Evolutionary conservation across 352 stramenopile genomes (phyloP), one percentile per base, ranked within the genome.

Genomic region (Pythium pyrilobum): DNA sequence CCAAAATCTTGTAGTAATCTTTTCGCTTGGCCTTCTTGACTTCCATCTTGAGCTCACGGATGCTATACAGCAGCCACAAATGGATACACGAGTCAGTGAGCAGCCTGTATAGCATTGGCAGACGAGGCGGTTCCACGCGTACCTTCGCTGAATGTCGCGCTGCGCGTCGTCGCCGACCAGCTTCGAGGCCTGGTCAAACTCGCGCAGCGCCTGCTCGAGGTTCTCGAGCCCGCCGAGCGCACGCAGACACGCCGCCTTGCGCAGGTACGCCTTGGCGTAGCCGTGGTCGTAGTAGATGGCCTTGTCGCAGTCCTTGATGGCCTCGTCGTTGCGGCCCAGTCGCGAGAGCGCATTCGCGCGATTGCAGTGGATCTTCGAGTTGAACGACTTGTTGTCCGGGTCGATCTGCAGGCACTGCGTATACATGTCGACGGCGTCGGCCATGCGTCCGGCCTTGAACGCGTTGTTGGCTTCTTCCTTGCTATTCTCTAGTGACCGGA

Each of bases 21-120:
- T 97, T 98, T 58, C 92, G 78, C 63, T 96, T 96, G n/a, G 90
- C 85, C 71, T 96, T 90, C 79, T 98, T 98, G 13, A 97, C 67
- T 50, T 96, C 84, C 48, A 92, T 59, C 63, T 97, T 95, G 16
- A 86, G 92, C 44, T 96, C 78, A 25, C 81, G 81, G 47, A 96
- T 96, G 52, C 70, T 51, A 40, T 28, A 21, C 23, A 15, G n/a
- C n/a, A 32, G 12, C n/a, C 11, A 46, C 20, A 34, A 41, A 49
- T 5, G 16, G 27, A 10, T 11, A 44, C 5, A 20, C 16, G n/a
- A n/a, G n/a, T n/a, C n/a, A n/a, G n/a, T n/a, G n/a, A n/a, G n/a
- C n/a, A n/a, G n/a, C n/a, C n/a, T n/a, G n/a, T n/a, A n/a, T n/a
- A n/a, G n/a, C n/a, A n/a, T n/a, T n/a, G n/a, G n/a, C n/a, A n/a